Evolutionary conservation across 1,139 yeast genomes (phyloP).

Genomic region (Yamadazyma buinensis): DNA sequence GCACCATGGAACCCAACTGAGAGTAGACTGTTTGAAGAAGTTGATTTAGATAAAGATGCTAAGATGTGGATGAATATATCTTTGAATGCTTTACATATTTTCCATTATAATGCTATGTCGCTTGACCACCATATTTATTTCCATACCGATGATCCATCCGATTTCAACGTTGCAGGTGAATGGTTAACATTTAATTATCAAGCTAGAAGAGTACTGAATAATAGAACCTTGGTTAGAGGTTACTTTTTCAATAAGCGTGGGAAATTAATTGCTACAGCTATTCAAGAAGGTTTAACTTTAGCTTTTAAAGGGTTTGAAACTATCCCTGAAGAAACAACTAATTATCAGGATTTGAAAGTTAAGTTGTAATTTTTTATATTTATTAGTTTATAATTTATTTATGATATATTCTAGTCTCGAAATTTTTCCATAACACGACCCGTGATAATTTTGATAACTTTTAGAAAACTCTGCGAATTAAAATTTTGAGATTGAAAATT

Average conservation of each 20-base stretch:
- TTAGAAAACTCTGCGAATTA: no score
- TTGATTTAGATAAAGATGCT: slow-evolving; percentile 34
- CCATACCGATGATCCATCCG: slow-evolving; percentile 24
- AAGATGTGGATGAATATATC: slow-evolving; percentile 27
- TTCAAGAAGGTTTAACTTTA: slow-evolving; percentile 44
- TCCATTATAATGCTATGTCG: slow-evolving; percentile 48
- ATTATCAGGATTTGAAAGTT: slow-evolving; percentile 10
- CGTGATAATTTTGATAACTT: not conserved
- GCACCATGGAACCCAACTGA: slow-evolving; percentile 45
- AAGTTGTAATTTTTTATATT: slow-evolving; percentile 10
- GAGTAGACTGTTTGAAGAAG: slow-evolving; percentile 27
- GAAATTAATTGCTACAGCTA: slow-evolving; percentile 37
- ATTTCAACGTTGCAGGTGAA: slow-evolving; percentile 34
- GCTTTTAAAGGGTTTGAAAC: slow-evolving; percentile 16
- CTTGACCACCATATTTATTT: slow-evolving; percentile 46
- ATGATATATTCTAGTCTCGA: no score
- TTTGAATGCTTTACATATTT: slow-evolving; percentile 37
- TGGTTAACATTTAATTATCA: slow-evolving; percentile 42
- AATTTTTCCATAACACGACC: not conserved
- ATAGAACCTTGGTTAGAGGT: slow-evolving; percentile 39
- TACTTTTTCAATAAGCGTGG: slow-evolving; percentile 30
- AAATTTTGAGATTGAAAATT: not conserved
- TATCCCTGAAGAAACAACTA: slow-evolving; percentile 12
- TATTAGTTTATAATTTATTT: no score
- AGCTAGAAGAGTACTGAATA: slow-evolving; percentile 31